These are phyloP conservation scores for Agapanthus africanus DNA, from an alignment of 106 monocot species.

Conservation along the genomic window DNA sequence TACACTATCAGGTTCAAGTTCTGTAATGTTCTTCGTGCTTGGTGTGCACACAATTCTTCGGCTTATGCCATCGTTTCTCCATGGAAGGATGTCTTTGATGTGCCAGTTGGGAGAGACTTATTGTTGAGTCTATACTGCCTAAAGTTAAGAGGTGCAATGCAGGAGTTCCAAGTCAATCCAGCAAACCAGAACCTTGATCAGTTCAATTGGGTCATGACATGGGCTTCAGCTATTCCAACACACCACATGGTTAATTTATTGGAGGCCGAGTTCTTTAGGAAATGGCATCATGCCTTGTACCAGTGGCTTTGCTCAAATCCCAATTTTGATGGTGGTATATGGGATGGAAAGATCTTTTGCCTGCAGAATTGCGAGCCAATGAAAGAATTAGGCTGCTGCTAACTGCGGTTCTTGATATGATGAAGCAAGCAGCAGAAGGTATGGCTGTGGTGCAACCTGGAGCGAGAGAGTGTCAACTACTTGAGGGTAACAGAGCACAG, in stretches of 20 bases:
- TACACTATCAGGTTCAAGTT: conserved; percentile 67
- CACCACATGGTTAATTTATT: conserved; percentile 78
- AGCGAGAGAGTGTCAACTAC: conserved; percentile 56
- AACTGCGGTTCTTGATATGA: conserved; percentile 69
- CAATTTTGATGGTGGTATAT: conserved; percentile 74
- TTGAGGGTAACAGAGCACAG: conserved; percentile 62
- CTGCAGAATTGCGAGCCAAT: conserved; percentile 69
- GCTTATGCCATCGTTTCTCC: conserved; percentile 73
- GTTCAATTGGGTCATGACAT: conserved; percentile 88
- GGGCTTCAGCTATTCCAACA: conserved; percentile 65
- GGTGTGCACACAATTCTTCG: conserved; percentile 77
- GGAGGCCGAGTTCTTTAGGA: conserved; percentile 77
- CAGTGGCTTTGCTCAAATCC: conserved; percentile 82
- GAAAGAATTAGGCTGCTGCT: conserved; percentile 51
- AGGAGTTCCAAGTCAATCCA: conserved; percentile 78
- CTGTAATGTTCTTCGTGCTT: conserved; percentile 64
- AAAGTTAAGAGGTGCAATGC: conserved; percentile 65
- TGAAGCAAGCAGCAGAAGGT: conserved; percentile 87
- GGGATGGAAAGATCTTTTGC: conserved; percentile 92
- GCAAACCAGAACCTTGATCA: conserved; percentile 66
- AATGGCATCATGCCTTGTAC: conserved; percentile 84
- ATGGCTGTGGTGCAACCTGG: conserved; percentile 68
- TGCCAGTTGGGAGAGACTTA: conserved; percentile 71
- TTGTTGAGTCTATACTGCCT: conserved; percentile 56
- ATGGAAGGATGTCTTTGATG: conserved; percentile 91